Conservation (phyloP, 331 rosid species). For the Quercus phellos region DNA sequence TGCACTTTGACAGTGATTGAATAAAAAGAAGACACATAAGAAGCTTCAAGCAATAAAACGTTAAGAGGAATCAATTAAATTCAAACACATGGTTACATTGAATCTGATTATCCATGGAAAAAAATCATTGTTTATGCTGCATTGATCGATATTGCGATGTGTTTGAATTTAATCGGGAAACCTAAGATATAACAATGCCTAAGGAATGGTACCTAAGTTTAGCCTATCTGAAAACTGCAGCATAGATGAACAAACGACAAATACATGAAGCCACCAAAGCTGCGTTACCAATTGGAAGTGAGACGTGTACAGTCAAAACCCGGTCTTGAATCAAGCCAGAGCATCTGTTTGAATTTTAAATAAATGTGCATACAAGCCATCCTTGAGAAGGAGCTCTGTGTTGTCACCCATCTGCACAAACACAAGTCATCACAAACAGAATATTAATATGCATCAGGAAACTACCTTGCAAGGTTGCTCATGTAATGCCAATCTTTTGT, state of each 20-base stretch:
- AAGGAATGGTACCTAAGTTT: no score
- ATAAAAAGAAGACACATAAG: not conserved
- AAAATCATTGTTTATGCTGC: rapidly evolving
- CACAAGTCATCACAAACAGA: not conserved
- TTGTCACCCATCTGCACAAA: conserved; percentile 53
- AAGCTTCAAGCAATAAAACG: no score
- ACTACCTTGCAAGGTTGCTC: not conserved
- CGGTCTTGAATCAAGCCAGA: conserved; percentile 29
- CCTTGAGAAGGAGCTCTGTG: conserved; percentile 46
- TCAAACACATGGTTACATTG: no score
- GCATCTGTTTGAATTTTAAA: conserved; percentile 40
- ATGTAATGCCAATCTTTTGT: not conserved
- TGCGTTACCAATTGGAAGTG: not conserved
- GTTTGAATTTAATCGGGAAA: no score
- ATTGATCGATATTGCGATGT: no score
- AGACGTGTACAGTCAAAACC: not conserved
- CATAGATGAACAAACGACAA: not conserved
- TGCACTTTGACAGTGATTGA: not conserved
- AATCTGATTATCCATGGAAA: no score
- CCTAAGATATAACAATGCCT: no score
- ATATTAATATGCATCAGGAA: not conserved
- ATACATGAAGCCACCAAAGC: not conserved
- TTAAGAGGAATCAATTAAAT: no score
- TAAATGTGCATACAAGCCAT: conserved; percentile 51
- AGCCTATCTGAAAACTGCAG: not conserved